These are phyloP conservation scores for Claviceps sp. DNA, from an alignment of 2,329 filamentous ascomycete species.

Conservation along the genomic window DNA sequence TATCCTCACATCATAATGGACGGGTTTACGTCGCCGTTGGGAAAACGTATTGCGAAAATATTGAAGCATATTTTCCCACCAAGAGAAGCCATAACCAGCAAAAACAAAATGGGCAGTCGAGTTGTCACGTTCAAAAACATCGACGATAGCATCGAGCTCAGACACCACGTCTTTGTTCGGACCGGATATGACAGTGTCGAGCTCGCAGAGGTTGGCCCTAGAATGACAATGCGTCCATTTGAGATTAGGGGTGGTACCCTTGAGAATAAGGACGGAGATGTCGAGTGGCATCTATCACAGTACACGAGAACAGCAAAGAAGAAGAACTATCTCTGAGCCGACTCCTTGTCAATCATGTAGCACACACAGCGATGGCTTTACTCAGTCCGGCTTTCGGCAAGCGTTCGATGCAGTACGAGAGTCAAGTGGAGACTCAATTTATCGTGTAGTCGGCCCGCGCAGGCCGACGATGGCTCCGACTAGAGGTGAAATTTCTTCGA, in stretches of 20 bases:
- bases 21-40: slow-evolving; percentile 71
- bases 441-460: neutral
- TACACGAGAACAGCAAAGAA: slow-evolving; percentile 89
- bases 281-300: slow-evolving; percentile 92
- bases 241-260: slow-evolving; percentile 85
- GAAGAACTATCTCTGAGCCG: slow-evolving; percentile 43
- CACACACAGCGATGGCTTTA: neutral
- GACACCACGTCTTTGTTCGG: slow-evolving; percentile 73
- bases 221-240: slow-evolving; percentile 95
- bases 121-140: slow-evolving; percentile 93
- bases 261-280: slow-evolving; percentile 88
- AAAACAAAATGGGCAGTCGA: slow-evolving; percentile 67
- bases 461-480: neutral
- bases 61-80: slow-evolving; percentile 92
- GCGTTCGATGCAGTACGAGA: no score
- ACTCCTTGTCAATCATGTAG: neutral
- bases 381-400: neutral
- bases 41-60: slow-evolving; percentile 73
- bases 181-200: slow-evolving; percentile 85
- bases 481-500: neutral
- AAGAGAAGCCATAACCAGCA: slow-evolving; percentile 57
- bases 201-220: slow-evolving; percentile 75
- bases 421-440: no score
- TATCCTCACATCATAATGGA: slow-evolving; percentile 96
- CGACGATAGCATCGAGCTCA: slow-evolving; percentile 84